Percentiles rank a stretch among this genome's conserved stretches.
Conservation (phyloP, 208 protist genomes). For the Spongospora subterranea region DNA sequence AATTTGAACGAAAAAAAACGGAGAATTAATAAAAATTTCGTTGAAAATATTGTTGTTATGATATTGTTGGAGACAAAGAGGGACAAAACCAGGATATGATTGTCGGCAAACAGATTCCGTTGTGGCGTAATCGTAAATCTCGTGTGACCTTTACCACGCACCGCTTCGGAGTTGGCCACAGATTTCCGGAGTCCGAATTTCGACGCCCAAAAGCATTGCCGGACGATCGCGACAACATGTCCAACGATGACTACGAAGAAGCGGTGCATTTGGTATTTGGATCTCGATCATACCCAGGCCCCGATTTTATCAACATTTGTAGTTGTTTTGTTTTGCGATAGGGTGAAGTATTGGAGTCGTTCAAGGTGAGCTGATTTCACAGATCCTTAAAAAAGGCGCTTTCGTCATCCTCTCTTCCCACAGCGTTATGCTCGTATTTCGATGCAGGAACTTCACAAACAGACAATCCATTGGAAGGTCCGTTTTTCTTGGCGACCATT, state of each 20-base stretch:
- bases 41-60: too few relatives aligned
- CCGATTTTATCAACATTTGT: not conserved
- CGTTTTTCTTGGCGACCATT: not conserved
- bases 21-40: too few relatives aligned
- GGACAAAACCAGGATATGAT: too few relatives aligned
- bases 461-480: slow-evolving; percentile 36
- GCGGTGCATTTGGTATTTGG: slow-evolving; percentile 8
- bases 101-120: too few relatives aligned
- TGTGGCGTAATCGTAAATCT: too few relatives aligned
- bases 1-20: too few relatives aligned
- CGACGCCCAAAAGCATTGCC: too few relatives aligned
- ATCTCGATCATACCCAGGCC: not conserved
- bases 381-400: not conserved
- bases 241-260: slow-evolving; percentile 26
- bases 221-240: too few relatives aligned
- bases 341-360: not conserved
- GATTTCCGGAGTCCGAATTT: too few relatives aligned
- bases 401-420: not conserved
- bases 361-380: not conserved
- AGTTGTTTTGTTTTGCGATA: not conserved
- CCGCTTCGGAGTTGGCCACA: too few relatives aligned
- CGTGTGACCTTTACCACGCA: too few relatives aligned
- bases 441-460: not conserved
- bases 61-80: too few relatives aligned
- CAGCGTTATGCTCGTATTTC: not conserved